These are phyloP conservation scores for Gentiana macrophylla DNA, from an alignment of 257 asterid species.

Conservation along the genomic window DNA sequence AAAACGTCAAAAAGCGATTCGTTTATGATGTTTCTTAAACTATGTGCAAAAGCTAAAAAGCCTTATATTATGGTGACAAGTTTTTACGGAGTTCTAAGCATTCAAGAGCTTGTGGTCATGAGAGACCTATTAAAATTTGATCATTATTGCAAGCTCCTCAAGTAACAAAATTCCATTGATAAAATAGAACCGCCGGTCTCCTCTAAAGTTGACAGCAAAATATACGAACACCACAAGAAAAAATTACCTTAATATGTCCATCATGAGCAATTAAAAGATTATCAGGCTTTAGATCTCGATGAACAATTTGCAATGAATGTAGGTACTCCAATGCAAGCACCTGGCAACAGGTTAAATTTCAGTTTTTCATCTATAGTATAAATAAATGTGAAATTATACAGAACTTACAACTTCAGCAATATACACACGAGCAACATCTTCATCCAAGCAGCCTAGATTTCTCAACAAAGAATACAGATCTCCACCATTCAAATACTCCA, in stretches of 20 bases:
- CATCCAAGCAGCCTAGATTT: constrained; percentile 95
- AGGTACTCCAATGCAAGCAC: constrained; percentile 98
- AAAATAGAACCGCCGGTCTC: background rate
- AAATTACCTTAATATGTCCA: constrained; percentile 89
- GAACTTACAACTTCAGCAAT: constrained; percentile 96
- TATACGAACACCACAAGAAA: background rate
- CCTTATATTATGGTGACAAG: no score
- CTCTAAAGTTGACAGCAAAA: background rate
- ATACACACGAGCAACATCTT: constrained; percentile 94
- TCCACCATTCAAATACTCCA: constrained; percentile 99
- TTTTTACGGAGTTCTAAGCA: no score
- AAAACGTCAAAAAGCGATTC: no score
- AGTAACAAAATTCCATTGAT: background rate
- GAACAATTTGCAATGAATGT: constrained; percentile 91
- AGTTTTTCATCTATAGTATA: constrained; percentile 15
- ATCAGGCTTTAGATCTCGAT: constrained; percentile 99
- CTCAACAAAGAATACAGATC: constrained; percentile 94
- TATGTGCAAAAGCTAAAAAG: no score
- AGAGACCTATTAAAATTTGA: no score
- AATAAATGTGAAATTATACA: constrained; percentile 1
- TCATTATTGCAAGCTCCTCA: background rate
- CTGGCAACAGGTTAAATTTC: constrained; percentile 29
- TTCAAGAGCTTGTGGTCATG: no score
- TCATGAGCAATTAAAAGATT: constrained; percentile 98
- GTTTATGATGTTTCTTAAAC: no score